A percentile compares a stretch with the other conserved stretches of the same genome.
phyloP scores from a whole-genome alignment of 2,329 filamentous ascomycete species.

The Nigrospora oryzae region DNA sequence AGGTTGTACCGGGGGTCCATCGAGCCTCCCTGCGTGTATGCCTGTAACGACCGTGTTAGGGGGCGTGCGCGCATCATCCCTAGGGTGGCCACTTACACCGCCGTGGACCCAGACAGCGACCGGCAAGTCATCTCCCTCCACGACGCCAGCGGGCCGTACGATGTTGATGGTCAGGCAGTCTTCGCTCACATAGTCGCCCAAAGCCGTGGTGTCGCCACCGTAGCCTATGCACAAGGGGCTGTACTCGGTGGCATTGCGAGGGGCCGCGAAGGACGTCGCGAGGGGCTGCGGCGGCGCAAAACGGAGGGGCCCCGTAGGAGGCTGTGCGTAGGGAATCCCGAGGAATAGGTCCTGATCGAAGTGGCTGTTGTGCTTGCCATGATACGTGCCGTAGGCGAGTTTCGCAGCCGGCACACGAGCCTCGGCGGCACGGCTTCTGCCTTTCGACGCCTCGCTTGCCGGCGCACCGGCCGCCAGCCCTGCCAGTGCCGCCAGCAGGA shows the following conservation, averaged over 20 bases:
- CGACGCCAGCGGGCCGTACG: slow-evolving; percentile 37
- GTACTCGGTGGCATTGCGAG: slow-evolving; percentile 32
- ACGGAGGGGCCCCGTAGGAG: slow-evolving; percentile 26
- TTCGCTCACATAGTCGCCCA: slow-evolving; percentile 24
- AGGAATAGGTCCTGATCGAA: slow-evolving; percentile 37
- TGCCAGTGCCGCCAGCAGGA: too few relatives aligned
- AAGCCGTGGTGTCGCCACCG: slow-evolving; percentile 17
- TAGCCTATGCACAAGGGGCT: slow-evolving; percentile 40
- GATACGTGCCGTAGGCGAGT: slow-evolving; percentile 34
- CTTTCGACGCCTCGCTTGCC: too few relatives aligned
- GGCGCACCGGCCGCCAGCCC: too few relatives aligned
- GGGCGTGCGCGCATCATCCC: too few relatives aligned
- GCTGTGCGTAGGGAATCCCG: slow-evolving; percentile 43
- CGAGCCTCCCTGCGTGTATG: slow-evolving; percentile 14
- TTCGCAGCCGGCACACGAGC: too few relatives aligned
- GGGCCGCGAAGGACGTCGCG: slow-evolving; percentile 23
- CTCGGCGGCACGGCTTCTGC: too few relatives aligned
- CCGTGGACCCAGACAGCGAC: slow-evolving; percentile 54
- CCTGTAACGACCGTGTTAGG: slow-evolving; percentile 2
- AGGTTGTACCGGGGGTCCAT: slow-evolving; percentile 49
- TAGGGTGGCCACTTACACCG: slow-evolving; percentile 19
- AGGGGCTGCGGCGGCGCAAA: slow-evolving; percentile 37
- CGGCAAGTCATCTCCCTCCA: slow-evolving; percentile 34
- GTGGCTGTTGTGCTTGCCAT: slow-evolving; percentile 21
- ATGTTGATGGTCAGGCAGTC: slow-evolving; percentile 57